Base-by-base conservation (phyloP, 2,329 filamentous ascomycete genomes). In the Pseudocercospora ulei region DNA sequence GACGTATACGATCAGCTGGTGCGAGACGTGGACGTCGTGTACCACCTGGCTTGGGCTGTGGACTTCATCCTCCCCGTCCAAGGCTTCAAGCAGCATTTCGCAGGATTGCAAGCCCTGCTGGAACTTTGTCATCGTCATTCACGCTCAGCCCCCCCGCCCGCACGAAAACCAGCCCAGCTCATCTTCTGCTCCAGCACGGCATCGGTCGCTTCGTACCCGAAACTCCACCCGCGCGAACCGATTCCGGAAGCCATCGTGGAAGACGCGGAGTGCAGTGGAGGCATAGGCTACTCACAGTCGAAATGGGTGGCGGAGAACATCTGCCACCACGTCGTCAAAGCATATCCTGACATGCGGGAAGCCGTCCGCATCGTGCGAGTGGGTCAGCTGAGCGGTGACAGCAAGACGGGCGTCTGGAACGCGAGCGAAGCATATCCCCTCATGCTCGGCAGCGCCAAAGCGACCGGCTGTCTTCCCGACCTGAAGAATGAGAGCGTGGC, bases 21-120 rank as follows among this genome's bases (percentile, higher is more conserved):
- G 0, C 45, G 47, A 2, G 59, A 68, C 39, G 58, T 65, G 1
- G 71, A 69, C 1, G 56, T 67, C 2, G 63, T 83, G 11, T 68
- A 82, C 38, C 76, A 80, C 53, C 65, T 75, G 5, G 75, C 75
- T 12, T 80, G 76, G 76, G 65, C 70, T 1, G 76, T 80, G 11
- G 79, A 80, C 56, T 80, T 80, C 61, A 70, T 68, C 16, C 62
- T 75, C 37, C 65, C 68, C 3, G 61, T 80, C 1, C 59, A 58
- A 24, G 72, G 68, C 43, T 80, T 66, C 31, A 63, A 64, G 24
- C 67, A 72, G 44, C 69, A 70, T 46, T 68, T 78, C 19, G 58
- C 62, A 3, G 62, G 67, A 2, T 57, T 73, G 7, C 58, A 57
- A 6, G 66, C 75, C 44, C 57, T 76, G 1, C 55, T 76, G 22